Base-by-base conservation (phyloP, 2,329 filamentous ascomycete genomes). In the Volutella citrinella region DNA sequence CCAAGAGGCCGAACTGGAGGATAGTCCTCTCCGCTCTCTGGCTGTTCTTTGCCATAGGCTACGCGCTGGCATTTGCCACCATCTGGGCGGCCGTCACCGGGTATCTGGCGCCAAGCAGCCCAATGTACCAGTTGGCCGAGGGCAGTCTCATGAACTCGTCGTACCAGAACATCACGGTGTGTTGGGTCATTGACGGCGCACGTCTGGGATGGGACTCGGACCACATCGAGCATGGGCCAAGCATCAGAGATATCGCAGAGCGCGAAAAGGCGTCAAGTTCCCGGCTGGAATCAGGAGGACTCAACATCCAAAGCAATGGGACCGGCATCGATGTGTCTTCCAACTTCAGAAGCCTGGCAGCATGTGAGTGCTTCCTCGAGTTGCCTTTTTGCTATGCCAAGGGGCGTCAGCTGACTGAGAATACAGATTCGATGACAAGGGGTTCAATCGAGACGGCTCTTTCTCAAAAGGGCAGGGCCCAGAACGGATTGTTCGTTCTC, bases 111-210 rank as follows among this genome's bases (percentile, higher is more conserved):
- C 22, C 31, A 7, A 33, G 31, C 17, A 10, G 10, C 10, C 12
- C 19, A 17, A 32, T 32, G 30, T 32, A 32, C 14, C 18, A 20
- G 4, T 23, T 32, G 9, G 19, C 19, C 12, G n/a, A 32, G 11
- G 17, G 22, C n/a, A 23, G 19, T 6, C 20, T 32, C 10, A 22
- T 15, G 14, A 16, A 13, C 7, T 16, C 24, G 7, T n/a, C 12
- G n/a, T 16, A 13, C 8, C 9, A 20, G 10, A 17, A 22, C 10
- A 8, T 32, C 13, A 17, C 21, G 11, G 13, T 32, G 15, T 32
- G 30, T 16, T 32, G 30, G 30, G 30, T 32, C n/a, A 14, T 32
- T 9, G 30, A 32, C 18, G 21, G 19, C n/a, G n/a, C 17, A 15
- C 30, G 30, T 11, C 16, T 32, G 19, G 14, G 20, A n/a, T 22